Conservation (phyloP, 495 filamentous ascomycete species). For the Tuber indicum region DNA sequence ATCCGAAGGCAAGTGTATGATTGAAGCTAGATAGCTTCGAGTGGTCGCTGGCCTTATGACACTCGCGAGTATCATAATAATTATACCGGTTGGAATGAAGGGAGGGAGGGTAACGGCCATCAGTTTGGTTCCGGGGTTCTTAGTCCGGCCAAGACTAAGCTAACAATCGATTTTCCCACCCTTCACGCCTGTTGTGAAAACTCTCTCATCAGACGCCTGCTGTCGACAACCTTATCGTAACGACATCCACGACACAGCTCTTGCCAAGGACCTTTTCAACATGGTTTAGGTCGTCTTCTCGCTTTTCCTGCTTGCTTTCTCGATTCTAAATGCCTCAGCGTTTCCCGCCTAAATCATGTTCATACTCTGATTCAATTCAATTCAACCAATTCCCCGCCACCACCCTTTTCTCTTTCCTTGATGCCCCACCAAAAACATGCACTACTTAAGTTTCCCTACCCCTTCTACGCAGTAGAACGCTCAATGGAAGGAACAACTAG, state of each 20-base stretch:
- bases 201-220: background rate
- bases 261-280: background rate
- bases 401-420: background rate
- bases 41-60: background rate
- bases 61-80: no score
- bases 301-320: background rate
- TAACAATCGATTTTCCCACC: background rate
- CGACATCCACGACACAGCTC: background rate
- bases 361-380: slow-evolving; percentile 12
- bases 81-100: background rate
- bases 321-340: background rate
- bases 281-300: background rate
- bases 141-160: background rate
- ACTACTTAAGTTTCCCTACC: slow-evolving; percentile 35
- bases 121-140: background rate
- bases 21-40: background rate
- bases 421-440: slow-evolving; percentile 12
- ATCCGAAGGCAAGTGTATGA: background rate
- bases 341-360: background rate
- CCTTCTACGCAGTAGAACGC: slow-evolving; percentile 16
- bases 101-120: background rate
- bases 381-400: slow-evolving; percentile 1
- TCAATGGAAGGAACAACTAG: slow-evolving; percentile 33
- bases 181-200: background rate
- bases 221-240: background rate